phyloP scores from a whole-genome alignment of 139 green algal genomes.

The Closterium sp. region DNA sequence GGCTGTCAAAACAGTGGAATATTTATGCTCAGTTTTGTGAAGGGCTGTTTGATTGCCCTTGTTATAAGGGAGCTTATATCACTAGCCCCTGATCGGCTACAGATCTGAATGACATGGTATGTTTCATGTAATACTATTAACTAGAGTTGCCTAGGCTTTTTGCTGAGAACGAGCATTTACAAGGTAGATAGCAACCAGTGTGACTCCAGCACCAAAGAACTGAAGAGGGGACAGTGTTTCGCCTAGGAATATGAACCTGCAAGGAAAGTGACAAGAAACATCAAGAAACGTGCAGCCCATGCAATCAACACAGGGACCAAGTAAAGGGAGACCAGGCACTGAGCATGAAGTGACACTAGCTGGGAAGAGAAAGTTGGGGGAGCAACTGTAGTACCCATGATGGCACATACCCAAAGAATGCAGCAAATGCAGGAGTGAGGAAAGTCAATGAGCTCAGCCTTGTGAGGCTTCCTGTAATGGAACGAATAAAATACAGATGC shows the following conservation, averaged over 20 bases:
- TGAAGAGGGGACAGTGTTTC: conserved; percentile 84
- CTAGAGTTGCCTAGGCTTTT: background rate
- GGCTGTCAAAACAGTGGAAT: too few relatives aligned
- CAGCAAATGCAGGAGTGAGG: conserved; percentile 92
- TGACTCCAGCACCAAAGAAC: conserved; percentile 80
- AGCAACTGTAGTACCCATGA: background rate
- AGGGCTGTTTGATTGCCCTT: too few relatives aligned
- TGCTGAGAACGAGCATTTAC: conserved; percentile 64
- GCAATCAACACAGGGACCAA: background rate
- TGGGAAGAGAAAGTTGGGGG: too few relatives aligned
- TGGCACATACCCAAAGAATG: conserved; percentile 54
- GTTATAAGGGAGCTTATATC: too few relatives aligned
- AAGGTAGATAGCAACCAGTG: conserved; percentile 76
- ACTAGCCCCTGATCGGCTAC: too few relatives aligned
- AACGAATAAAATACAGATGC: background rate
- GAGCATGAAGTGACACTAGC: background rate
- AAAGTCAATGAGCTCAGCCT: conserved; percentile 90
- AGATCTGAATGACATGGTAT: too few relatives aligned
- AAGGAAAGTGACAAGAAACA: background rate
- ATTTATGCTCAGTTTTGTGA: too few relatives aligned
- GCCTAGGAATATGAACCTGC: conserved; percentile 62
- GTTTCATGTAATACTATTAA: too few relatives aligned
- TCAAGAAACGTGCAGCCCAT: too few relatives aligned
- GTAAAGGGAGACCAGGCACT: background rate
- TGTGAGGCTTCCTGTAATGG: conserved; percentile 66